These are phyloP conservation scores for Scheffersomyces titani DNA, from an alignment of 1,139 yeast genomes.

Conservation along the genomic window DNA sequence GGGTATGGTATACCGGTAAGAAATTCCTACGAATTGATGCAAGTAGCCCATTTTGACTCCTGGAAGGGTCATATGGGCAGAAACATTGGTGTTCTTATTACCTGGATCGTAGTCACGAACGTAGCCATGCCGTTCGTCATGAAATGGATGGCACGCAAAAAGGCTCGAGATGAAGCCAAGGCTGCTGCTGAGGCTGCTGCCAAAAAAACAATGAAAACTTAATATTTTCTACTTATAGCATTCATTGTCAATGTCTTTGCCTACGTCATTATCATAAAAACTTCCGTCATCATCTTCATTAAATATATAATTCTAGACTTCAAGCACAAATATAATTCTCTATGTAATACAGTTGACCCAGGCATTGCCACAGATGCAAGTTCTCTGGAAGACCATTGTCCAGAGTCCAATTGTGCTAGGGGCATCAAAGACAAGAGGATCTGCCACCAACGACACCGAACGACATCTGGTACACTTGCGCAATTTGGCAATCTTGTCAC, in stretches of 20 bases:
- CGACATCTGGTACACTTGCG: conserved; percentile 73
- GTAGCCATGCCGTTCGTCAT: conserved; percentile 41
- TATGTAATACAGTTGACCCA: conserved; percentile 50
- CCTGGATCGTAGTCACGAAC: conserved; percentile 48
- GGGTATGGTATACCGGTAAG: conserved; percentile 57
- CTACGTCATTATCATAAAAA: no score
- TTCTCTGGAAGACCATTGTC: conserved; percentile 74
- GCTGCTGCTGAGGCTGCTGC: conserved; percentile 11
- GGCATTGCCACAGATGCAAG: conserved; percentile 79
- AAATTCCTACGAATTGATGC: conserved; percentile 47
- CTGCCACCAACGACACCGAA: conserved; percentile 53
- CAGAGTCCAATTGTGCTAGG: conserved; percentile 52
- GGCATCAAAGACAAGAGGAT: conserved; percentile 42
- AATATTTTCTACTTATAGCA: not conserved
- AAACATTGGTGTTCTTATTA: conserved; percentile 45
- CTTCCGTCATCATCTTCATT: not conserved
- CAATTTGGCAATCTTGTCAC: conserved; percentile 9
- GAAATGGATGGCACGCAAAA: conserved; percentile 25
- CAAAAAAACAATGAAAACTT: not conserved
- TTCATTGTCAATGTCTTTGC: not conserved
- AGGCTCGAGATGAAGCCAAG: conserved; percentile 15
- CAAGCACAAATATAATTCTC: not conserved
- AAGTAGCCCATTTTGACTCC: conserved; percentile 45
- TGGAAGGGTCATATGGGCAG: conserved; percentile 50
- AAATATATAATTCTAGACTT: not conserved